Percentiles rank a stretch among this genome's conserved stretches.
Conservation (phyloP, 345 rosid genomes). For the Moricandia arvensis region DNA sequence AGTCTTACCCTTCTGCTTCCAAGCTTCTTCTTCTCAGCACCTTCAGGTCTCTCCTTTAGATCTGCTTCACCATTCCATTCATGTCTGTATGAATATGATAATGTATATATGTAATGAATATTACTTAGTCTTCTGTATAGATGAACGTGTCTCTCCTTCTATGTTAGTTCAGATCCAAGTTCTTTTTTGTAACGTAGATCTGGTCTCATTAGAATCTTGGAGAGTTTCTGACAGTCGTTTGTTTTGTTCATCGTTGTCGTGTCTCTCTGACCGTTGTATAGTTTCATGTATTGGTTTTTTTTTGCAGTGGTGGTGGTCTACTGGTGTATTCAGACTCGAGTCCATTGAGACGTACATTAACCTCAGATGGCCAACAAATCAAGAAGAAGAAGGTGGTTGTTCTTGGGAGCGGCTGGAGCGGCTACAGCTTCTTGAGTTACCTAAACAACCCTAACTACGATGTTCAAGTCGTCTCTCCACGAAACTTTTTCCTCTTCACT, state of each 20-base stretch:
- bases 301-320: constrained; percentile 53
- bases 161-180: constrained; percentile 16
- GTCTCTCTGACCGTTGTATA: not conserved
- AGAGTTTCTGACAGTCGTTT: not conserved
- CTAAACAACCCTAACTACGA: constrained; percentile 56
- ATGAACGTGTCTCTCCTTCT: too few relatives aligned
- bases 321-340: constrained; percentile 49
- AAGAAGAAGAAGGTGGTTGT: constrained; percentile 75
- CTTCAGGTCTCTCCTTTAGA: constrained; percentile 44
- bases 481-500: constrained; percentile 79
- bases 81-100: too few relatives aligned
- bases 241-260: not conserved
- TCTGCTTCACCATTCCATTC: not conserved
- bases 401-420: constrained; percentile 85
- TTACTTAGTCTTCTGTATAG: not conserved
- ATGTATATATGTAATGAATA: not conserved
- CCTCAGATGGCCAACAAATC: constrained; percentile 16
- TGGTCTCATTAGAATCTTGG: not conserved
- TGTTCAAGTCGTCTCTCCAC: constrained; percentile 71
- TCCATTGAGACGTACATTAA: constrained; percentile 14
- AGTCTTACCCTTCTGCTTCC: constrained; percentile 45
- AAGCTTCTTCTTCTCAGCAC: constrained; percentile 53
- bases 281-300: not conserved
- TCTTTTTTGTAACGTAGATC: not conserved
- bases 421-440: constrained; percentile 65